phyloP scores from a whole-genome alignment of 441 rosid genomes.

The Corymbia calophylla region DNA sequence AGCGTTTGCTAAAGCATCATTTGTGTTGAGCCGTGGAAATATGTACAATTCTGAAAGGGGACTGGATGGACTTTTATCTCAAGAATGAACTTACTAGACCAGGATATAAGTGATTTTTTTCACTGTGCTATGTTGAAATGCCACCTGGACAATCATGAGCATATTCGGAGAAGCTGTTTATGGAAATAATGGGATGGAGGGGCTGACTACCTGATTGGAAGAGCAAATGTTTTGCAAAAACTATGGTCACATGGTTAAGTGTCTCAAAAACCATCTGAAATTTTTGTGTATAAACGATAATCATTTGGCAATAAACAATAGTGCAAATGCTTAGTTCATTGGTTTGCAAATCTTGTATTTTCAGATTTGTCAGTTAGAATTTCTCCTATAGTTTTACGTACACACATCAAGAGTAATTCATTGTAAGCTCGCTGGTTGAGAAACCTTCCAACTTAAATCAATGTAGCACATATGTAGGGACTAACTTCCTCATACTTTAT shows the following conservation, averaged over 20 bases:
- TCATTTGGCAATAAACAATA: neutral
- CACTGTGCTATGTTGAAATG: neutral
- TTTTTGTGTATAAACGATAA: neutral
- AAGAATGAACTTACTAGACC: neutral
- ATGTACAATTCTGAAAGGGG: neutral
- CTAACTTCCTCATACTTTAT: neutral
- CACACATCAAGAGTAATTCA: neutral
- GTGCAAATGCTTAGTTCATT: neutral
- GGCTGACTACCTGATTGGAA: neutral
- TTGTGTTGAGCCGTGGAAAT: neutral
- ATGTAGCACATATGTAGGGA: neutral
- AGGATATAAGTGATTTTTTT: neutral
- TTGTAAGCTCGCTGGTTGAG: neutral
- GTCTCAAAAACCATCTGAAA: neutral
- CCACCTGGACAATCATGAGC: neutral
- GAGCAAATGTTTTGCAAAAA: neutral
- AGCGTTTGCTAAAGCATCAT: neutral
- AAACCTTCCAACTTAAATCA: neutral
- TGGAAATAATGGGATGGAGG: neutral
- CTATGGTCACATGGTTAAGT: neutral
- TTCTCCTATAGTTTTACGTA: neutral
- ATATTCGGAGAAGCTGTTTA: neutral
- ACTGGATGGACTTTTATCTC: neutral
- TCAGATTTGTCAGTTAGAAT: neutral
- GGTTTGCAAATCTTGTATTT: neutral